Base-by-base conservation (phyloP, 2,329 filamentous ascomycete genomes). In the Xylariaceae sp. region DNA sequence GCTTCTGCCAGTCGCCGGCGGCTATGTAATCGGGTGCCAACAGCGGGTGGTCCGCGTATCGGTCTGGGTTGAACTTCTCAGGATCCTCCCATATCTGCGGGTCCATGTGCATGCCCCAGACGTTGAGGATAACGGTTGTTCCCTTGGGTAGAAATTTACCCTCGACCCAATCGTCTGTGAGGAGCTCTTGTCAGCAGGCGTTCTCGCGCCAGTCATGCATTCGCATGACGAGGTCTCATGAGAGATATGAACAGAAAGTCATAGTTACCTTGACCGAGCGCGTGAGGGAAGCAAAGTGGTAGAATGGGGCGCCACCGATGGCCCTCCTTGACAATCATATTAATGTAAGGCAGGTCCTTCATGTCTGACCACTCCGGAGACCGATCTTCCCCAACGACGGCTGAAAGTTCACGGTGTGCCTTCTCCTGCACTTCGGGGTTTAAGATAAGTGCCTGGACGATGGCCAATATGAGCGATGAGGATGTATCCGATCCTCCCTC, bases 391-490 rank as follows among this genome's bases (percentile, higher is more conserved):
- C 73, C 72, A 8, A 74, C 58, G 5, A 75, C 66, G 0, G 53
- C 41, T 51, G 75, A 72, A 15, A 76, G 65, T 51, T 77, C 68
- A 6, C 60, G 61, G 37, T 73, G 71, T 1, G 74, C 75, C 44
- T 67, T 71, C 22, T 62, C 60, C 21, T 72, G 70, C 1, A 74
- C 68, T 2, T 72, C 57, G 0, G 67, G 70, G 47, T 70, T 69
- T 26, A 76, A 56, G 4, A 67, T 69, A 68, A 80, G 75, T 10
- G 74, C 76, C 40, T 67, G 66, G 32, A 73, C 66, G 49, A 72
- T 69, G 2, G 68, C 62, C 4, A 70, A 62, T 18, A 73, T 65
- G 13, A 70, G 62, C 1, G 64, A 63, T 4, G 66, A 64, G 3
- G 68, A 63, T 0, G 72, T 72, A 43, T 71, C 69, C 3, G 67